Evolutionary conservation across 306 rosid genomes (phyloP).

Genomic region (Ormosia emarginata): DNA sequence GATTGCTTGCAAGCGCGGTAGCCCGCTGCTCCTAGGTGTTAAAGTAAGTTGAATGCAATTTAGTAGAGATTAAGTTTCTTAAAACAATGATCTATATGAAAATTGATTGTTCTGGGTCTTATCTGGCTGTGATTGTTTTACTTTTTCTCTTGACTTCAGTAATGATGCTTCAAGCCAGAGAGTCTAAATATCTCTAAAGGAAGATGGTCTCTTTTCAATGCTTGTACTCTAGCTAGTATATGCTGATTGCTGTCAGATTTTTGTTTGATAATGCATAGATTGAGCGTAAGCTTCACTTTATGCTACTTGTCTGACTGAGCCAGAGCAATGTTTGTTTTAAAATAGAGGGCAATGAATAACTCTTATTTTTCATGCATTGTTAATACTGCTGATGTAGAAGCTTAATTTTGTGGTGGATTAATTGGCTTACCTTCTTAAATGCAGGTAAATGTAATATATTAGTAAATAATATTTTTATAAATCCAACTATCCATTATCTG

Average conservation of each 20-base stretch:
- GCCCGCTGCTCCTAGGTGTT: slow-evolving; percentile 92
- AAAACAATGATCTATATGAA: not conserved
- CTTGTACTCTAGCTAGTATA: not conserved
- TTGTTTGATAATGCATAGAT: not conserved
- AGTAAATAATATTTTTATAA: not conserved
- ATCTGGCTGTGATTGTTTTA: not conserved
- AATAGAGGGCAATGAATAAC: not conserved
- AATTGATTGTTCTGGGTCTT: not conserved
- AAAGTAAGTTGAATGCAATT: slow-evolving; percentile 58
- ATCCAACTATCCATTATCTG: not conserved
- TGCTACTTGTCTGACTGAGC: not conserved
- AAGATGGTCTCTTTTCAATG: not conserved
- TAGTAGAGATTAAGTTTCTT: not conserved
- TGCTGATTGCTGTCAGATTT: not conserved
- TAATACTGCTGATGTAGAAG: slow-evolving; percentile 1
- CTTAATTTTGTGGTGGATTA: not conserved
- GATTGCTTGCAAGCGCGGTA: slow-evolving; percentile 99
- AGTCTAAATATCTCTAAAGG: not conserved
- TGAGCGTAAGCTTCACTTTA: not conserved
- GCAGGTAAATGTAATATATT: not conserved
- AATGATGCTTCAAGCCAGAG: slow-evolving; percentile 8
- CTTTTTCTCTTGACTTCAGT: not conserved
- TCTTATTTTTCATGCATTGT: not conserved
- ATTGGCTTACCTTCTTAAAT: slow-evolving; percentile 5
- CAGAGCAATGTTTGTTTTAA: slow-evolving; percentile 4